Evolutionary conservation across 2,329 filamentous ascomycete species (phyloP).

Genomic region (Raffaelea deltoideospora): DNA sequence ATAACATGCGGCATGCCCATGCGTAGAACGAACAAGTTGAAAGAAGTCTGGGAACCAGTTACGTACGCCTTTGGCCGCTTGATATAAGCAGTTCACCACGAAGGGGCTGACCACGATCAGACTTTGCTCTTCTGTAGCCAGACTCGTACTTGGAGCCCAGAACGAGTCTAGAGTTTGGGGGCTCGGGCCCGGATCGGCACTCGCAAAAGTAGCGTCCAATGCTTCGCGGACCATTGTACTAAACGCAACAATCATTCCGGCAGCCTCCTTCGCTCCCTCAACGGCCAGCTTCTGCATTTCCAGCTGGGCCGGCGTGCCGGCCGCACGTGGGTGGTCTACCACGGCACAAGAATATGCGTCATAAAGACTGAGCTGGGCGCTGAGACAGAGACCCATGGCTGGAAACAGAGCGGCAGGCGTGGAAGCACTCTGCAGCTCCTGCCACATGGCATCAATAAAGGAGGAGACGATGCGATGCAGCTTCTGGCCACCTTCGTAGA

Average conservation of each 20-base stretch:
- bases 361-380: conserved; percentile 6
- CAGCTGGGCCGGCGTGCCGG: conserved; percentile 4
- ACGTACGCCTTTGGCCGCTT: conserved; percentile 3
- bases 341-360: conserved; percentile 7
- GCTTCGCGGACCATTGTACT: not conserved
- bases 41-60: too few species aligned
- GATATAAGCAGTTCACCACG: conserved; percentile 4
- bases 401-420: conserved; percentile 1
- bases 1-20: not conserved
- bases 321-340: conserved; percentile 2
- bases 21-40: too few species aligned
- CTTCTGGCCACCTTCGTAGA: conserved; percentile 6
- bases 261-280: conserved; percentile 2
- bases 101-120: too few species aligned
- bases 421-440: conserved; percentile 1
- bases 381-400: conserved; percentile 3
- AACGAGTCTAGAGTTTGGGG: too few species aligned
- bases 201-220: not conserved
- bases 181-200: too few species aligned
- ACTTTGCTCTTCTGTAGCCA: too few species aligned
- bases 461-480: conserved; percentile 3
- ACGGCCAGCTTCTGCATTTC: conserved; percentile 6
- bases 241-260: not conserved
- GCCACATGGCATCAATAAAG: conserved; percentile 2
- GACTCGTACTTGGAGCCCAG: too few species aligned